Evolutionary conservation across 2,329 filamentous ascomycete species (phyloP).

Genomic region (Xylariomycetidae sp.): DNA sequence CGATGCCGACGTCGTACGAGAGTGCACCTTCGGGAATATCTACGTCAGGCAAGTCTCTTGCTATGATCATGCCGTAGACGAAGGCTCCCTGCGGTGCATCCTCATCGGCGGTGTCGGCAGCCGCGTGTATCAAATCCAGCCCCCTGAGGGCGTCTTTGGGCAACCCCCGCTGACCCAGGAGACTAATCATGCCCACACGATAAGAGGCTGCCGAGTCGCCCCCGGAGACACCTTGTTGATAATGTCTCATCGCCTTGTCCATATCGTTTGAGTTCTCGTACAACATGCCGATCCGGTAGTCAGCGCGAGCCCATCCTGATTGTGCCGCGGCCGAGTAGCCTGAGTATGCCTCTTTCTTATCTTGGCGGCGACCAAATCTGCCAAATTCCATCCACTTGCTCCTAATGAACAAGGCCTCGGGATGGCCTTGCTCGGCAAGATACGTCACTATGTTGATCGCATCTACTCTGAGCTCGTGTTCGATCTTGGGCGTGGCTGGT

Average conservation of each 20-base stretch:
- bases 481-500: conserved; percentile 75
- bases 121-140: conserved; percentile 75
- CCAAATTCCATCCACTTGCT: conserved; percentile 98
- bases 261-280: conserved; percentile 94
- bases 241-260: conserved; percentile 85
- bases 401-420: conserved; percentile 88
- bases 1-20: conserved; percentile 64
- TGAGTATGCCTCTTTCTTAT: conserved; percentile 91
- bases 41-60: conserved; percentile 87
- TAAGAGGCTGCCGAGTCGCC: conserved; percentile 84
- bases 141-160: conserved; percentile 73
- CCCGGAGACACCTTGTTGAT: conserved; percentile 72
- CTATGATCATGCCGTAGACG: conserved; percentile 90
- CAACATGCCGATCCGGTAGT: conserved; percentile 98
- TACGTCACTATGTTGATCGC: conserved; percentile 90
- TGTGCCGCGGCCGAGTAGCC: conserved; percentile 84
- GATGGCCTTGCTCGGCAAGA: conserved; percentile 84
- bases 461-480: conserved; percentile 83
- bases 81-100: conserved; percentile 96
- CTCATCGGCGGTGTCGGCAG: conserved; percentile 85
- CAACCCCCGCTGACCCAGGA: conserved; percentile 90
- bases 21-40: conserved; percentile 67
- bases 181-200: conserved; percentile 93
- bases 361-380: conserved; percentile 83
- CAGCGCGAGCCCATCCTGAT: conserved; percentile 79